A percentile compares a stretch with the other conserved stretches of the same genome.
These are phyloP conservation scores for Oryza rufipogon DNA, from an alignment of 176 grass and related monocot genomes.

Conservation along the genomic window DNA sequence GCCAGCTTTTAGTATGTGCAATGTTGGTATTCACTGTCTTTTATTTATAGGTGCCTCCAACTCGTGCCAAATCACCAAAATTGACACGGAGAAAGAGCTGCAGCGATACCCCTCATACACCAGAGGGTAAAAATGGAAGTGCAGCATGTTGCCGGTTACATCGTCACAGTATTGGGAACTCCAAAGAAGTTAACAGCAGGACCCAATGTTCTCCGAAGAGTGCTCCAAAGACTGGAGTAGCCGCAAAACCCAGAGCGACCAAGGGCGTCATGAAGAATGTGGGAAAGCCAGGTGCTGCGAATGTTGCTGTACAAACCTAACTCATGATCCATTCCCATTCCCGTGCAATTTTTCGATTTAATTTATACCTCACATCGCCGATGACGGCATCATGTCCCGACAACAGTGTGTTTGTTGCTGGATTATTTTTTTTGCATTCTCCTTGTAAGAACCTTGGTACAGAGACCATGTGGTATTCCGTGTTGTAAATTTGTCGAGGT, in stretches of 20 bases:
- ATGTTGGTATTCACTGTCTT: neutral
- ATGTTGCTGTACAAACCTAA: conserved; percentile 71
- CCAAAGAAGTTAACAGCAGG: conserved; percentile 53
- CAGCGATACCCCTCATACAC: conserved; percentile 58
- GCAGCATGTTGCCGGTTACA: conserved; percentile 58
- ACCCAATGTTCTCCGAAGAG: conserved; percentile 57
- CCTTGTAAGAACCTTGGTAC: conserved; percentile 49
- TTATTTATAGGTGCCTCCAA: conserved; percentile 70
- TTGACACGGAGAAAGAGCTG: conserved; percentile 84
- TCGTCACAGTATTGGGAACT: conserved; percentile 67
- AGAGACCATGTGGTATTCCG: conserved; percentile 19
- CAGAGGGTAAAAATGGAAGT: conserved; percentile 48
- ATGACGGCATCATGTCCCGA: conserved; percentile 35
- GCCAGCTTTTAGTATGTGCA: neutral
- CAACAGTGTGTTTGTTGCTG: conserved; percentile 36
- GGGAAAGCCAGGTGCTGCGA: conserved; percentile 23
- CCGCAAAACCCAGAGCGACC: conserved; percentile 45
- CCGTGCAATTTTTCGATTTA: conserved; percentile 48
- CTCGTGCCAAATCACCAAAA: conserved; percentile 85
- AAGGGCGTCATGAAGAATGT: conserved; percentile 42
- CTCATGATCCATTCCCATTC: conserved; percentile 34
- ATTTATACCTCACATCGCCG: conserved; percentile 54
- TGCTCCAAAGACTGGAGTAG: conserved; percentile 41
- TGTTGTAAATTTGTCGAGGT: conserved; percentile 51
- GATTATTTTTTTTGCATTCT: conserved; percentile 47